Evolutionary conservation across 768 basidiomycete genomes (phyloP).

Genomic region (Lentinula raphanica): DNA sequence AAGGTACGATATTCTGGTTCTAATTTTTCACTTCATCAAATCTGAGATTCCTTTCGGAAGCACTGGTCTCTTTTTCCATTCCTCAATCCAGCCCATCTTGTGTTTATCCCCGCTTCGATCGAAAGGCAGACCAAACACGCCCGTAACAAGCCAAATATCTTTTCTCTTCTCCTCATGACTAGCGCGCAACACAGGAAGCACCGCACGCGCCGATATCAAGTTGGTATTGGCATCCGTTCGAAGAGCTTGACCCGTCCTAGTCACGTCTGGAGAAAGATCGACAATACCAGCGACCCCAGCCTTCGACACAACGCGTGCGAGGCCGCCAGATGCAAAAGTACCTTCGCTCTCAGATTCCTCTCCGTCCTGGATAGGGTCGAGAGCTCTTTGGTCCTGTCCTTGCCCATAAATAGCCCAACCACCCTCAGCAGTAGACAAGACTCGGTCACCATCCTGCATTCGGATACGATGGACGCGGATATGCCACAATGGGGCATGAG

Average conservation of each 20-base stretch:
- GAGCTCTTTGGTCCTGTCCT: slow-evolving; percentile 36
- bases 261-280: slow-evolving; percentile 28
- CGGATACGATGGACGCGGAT: slow-evolving; percentile 54
- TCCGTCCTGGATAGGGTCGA: slow-evolving; percentile 24
- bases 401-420: slow-evolving; percentile 49
- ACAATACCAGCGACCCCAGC: slow-evolving; percentile 62
- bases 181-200: slow-evolving; percentile 59
- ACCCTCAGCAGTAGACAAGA: slow-evolving; percentile 22
- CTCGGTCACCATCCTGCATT: not conserved
- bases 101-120: not conserved
- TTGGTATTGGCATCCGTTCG: slow-evolving; percentile 72
- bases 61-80: slow-evolving; percentile 5
- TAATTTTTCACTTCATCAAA: not conserved
- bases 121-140: slow-evolving; percentile 56
- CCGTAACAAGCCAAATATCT: slow-evolving; percentile 59
- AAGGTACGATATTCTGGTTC: too few relatives aligned
- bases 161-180: slow-evolving; percentile 29
- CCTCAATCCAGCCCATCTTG: not conserved
- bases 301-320: slow-evolving; percentile 47
- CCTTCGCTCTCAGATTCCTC: slow-evolving; percentile 1
- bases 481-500: slow-evolving; percentile 60
- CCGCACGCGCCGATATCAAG: slow-evolving; percentile 58
- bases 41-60: not conserved
- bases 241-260: slow-evolving; percentile 39
- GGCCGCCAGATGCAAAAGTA: slow-evolving; percentile 33